Base-by-base conservation (phyloP, 129 eudicot genomes). In the Saposhnikovia divaricata region DNA sequence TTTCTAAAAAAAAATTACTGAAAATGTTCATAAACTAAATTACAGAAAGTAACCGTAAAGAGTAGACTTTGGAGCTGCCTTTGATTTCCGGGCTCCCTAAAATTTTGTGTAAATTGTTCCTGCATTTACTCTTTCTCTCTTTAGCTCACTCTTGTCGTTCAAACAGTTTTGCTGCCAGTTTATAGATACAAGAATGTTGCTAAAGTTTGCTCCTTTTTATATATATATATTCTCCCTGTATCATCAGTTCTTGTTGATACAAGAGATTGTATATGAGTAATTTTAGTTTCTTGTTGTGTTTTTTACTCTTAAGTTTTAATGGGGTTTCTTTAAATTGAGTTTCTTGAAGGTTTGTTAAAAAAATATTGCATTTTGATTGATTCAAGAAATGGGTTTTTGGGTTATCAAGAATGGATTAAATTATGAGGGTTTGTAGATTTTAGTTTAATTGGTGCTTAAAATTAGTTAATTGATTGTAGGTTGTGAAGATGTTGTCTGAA, bases 401-500 rank as follows among this genome's bases (percentile, higher is more conserved):
- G 37, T 11, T 59, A 39, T 37, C 43, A 77, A 78, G 80, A 37
- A 51, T 34, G 48, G 81, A n/a, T 69, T 21, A 3, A 14, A 66
- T 66, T 66, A 3, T 28, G 19, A 10, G 38, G 77, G 16, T 73
- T 72, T 73, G 77, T 73, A 43, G 77, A 4, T 73, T 10, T n/a
- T 73, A 39, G 34, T 27, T 66, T 27, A 66, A 28, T 66, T 27
- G 50, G 21, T 76, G 21, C 3, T 51, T 57, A 50, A 5, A 21
- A 59, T n/a, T 59, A 59, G 68, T 2, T 31, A 51, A 16, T 51
- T 76, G 73, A 78, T 39, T n/a, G 44, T 27, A 66, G 53, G 16
- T 15, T 39, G 83, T 69, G 81, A 81, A 78, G 66, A 92, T 92
- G 97, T 75, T 92, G 61, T 88, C 97, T 79, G 97, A 92, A 82